These are phyloP conservation scores for Colletotrichum sp. DNA, from an alignment of 2,329 filamentous ascomycete genomes.

Conservation along the genomic window DNA sequence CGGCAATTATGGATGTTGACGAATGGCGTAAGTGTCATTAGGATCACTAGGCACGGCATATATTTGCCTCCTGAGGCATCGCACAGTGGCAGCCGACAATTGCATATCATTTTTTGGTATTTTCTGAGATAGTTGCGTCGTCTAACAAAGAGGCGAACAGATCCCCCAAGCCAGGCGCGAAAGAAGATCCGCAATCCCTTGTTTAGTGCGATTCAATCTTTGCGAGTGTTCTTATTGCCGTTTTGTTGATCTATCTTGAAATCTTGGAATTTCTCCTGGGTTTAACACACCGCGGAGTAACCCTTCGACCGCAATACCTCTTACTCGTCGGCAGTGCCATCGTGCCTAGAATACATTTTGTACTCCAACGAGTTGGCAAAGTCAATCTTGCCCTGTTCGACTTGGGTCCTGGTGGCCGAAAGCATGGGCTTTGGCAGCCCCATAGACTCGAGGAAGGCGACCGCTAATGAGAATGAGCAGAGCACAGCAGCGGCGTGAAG, in stretches of 20 bases:
- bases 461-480: constrained; percentile 42
- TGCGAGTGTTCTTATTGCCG: background rate
- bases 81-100: background rate
- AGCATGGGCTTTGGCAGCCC: constrained; percentile 67
- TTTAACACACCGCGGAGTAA: background rate
- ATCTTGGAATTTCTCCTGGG: background rate
- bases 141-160: background rate
- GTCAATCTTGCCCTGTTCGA: constrained; percentile 65
- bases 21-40: background rate
- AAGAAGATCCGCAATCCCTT: background rate
- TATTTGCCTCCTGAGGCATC: background rate
- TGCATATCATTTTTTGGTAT: background rate
- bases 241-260: background rate
- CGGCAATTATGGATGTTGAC: background rate
- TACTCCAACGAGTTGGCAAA: constrained; percentile 63
- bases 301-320: background rate
- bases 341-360: constrained; percentile 66
- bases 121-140: background rate
- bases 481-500: background rate
- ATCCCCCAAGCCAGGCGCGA: background rate
- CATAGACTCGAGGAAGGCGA: constrained; percentile 68
- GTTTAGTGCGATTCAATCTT: background rate
- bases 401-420: constrained; percentile 61
- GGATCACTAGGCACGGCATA: background rate
- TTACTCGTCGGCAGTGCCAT: constrained; percentile 49